These are phyloP conservation scores for Lasiodiplodia sp. DNA, from an alignment of 2,329 filamentous ascomycete species.

Conservation along the genomic window DNA sequence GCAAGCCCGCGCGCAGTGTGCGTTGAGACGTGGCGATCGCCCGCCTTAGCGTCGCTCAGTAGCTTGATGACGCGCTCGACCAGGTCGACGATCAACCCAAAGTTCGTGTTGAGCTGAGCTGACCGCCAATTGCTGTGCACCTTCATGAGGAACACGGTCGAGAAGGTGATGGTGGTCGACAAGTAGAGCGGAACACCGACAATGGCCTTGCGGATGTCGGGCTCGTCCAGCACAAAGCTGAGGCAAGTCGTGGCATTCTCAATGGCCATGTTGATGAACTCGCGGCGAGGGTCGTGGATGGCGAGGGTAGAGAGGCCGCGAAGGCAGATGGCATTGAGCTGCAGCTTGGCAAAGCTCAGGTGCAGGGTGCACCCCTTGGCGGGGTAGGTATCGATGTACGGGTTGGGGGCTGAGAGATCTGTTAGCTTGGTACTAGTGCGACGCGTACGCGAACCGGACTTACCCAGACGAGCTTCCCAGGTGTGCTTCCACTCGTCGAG, in stretches of 20 bases:
- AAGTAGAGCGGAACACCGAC: constrained; percentile 48
- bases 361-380: constrained; percentile 39
- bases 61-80: constrained; percentile 44
- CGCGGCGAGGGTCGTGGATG: constrained; percentile 22
- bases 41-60: constrained; percentile 41
- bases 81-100: constrained; percentile 47
- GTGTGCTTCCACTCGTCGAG: constrained; percentile 53
- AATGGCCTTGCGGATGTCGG: constrained; percentile 43
- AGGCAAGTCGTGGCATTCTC: constrained; percentile 39
- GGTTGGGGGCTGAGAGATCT: constrained; percentile 31
- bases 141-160: constrained; percentile 49
- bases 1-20: constrained; percentile 48
- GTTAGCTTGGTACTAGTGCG: neutral
- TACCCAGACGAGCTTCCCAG: constrained; percentile 45
- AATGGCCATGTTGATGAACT: constrained; percentile 34
- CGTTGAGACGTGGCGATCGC: constrained; percentile 47
- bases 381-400: constrained; percentile 40
- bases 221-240: constrained; percentile 44
- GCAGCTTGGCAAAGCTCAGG: constrained; percentile 48
- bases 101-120: constrained; percentile 33
- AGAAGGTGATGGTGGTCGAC: constrained; percentile 49
- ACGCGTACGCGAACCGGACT: neutral
- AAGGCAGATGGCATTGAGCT: constrained; percentile 45
- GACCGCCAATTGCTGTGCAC: constrained; percentile 44
- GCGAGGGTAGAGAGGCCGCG: constrained; percentile 32